Conservation (phyloP, 1,139 yeast genomes). For the Hyphopichia buzzinii region DNA sequence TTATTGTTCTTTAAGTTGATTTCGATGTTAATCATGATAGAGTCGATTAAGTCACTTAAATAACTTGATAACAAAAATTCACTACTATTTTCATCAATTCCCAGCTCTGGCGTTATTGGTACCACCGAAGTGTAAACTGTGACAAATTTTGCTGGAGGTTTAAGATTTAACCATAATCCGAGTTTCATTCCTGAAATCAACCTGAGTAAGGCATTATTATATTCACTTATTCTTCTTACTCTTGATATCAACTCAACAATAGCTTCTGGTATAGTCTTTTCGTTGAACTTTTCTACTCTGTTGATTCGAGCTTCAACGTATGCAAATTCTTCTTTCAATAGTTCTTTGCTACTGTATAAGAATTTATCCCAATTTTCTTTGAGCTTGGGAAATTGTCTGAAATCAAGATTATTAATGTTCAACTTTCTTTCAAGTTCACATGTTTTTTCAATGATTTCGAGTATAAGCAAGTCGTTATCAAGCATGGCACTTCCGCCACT, state of each 20-base stretch:
- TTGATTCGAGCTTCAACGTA: slow-evolving; percentile 53
- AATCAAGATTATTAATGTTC: slow-evolving; percentile 8
- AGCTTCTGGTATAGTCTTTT: slow-evolving; percentile 66
- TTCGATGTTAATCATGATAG: slow-evolving; percentile 60
- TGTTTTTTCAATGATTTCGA: slow-evolving; percentile 45
- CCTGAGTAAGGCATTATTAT: slow-evolving; percentile 49
- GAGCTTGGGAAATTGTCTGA: slow-evolving; percentile 11
- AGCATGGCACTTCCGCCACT: slow-evolving; percentile 8
- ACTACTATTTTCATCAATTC: slow-evolving; percentile 37
- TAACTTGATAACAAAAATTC: slow-evolving; percentile 58
- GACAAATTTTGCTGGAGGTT: slow-evolving; percentile 52
- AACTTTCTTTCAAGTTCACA: slow-evolving; percentile 20
- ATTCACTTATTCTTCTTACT: slow-evolving; percentile 64
- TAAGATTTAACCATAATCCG: slow-evolving; percentile 69
- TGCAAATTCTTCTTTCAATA: slow-evolving; percentile 57
- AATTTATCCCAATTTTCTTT: slow-evolving; percentile 16
- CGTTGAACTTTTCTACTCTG: slow-evolving; percentile 44
- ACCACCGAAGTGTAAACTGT: slow-evolving; percentile 49
- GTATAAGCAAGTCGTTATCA: slow-evolving; percentile 33
- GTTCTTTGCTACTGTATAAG: slow-evolving; percentile 22
- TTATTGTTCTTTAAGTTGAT: slow-evolving; percentile 43
- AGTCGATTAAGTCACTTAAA: slow-evolving; percentile 74
- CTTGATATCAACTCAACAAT: slow-evolving; percentile 66
- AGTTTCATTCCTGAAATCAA: slow-evolving; percentile 53
- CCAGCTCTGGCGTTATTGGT: slow-evolving; percentile 23